Evolutionary conservation across 2,329 filamentous ascomycete species (phyloP), one percentile per base, ranked within the genome.

Genomic region (Escovopsis sp.): DNA sequence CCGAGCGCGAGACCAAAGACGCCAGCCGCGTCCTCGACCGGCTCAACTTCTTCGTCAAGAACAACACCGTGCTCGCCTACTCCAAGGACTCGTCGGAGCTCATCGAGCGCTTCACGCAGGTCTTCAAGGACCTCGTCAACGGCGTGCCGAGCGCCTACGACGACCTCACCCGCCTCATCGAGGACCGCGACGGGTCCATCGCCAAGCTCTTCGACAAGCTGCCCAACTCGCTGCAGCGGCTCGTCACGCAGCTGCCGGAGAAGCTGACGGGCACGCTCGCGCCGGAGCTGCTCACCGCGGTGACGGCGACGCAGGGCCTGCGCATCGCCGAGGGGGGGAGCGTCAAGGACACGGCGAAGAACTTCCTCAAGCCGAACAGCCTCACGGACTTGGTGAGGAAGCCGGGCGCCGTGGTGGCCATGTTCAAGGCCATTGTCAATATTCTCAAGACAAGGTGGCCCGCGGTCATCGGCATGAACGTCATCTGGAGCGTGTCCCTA

Each of bases 91-190:
- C 84, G 0, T 76, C 85, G 41, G 79, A 84, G 43, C 69, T 94
- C 21, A 72, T 94, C 35, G 72, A 76, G 36, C 75, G 78, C 42
- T 98, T 98, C 66, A 92, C 85, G 2, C 66, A 86, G 37, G 78
- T 94, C 25, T 80, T 98, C 51, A 90, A 88, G 53, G 90, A 98
- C 53, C 71, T 94, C 13, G 73, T 90, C 48, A 87, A 86, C 52
- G 90, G 90, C 41, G 90, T 85, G 2, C 90, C 90, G 3, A 94
- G 88, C 1, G 90, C 90, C 3, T 94, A 92, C 56, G 70, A 80
- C 50, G 90, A 98, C 53, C 76, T 98, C n/a, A 75, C 65, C 3
- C 48, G 52, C 12, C 65, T 79, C 16, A 56, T 79, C 30, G 70
- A 76, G 39, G 71, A 77, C 50, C 66, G 66, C 40, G 70, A 78